Conservation (phyloP, 1,284 basidiomycete species). For the Puccinia triticina region DNA sequence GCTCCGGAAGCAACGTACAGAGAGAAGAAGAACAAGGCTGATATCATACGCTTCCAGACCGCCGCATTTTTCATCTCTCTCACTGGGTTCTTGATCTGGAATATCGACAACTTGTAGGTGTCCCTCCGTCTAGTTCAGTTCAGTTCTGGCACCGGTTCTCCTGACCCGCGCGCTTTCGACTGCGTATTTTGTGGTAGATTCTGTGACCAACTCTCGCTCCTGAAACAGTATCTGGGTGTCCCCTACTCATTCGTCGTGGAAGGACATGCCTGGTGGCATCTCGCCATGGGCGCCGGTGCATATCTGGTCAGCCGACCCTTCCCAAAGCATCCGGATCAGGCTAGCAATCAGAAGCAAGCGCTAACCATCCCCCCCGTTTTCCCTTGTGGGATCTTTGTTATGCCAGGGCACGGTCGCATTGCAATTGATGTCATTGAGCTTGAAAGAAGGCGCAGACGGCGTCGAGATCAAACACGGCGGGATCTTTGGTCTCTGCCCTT, state of each 20-base stretch:
- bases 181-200: no score
- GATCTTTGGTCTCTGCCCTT: constrained; percentile 26
- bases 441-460: constrained; percentile 47
- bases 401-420: constrained; percentile 27
- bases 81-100: constrained; percentile 64
- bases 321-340: no score
- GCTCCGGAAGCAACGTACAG: constrained; percentile 53
- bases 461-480: constrained; percentile 28
- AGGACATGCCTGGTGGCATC: constrained; percentile 65
- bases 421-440: constrained; percentile 39
- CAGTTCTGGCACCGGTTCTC: constrained; percentile 53
- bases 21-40: constrained; percentile 39
- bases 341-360: neutral
- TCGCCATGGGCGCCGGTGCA: constrained; percentile 64
- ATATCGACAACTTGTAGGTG: constrained; percentile 64
- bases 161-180: constrained; percentile 7
- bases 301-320: constrained; percentile 55
- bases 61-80: constrained; percentile 58
- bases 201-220: constrained; percentile 52
- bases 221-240: constrained; percentile 55
- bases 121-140: neutral
- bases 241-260: constrained; percentile 52
- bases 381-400: neutral
- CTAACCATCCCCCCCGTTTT: neutral
- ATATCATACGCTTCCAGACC: constrained; percentile 51